Evolutionary conservation across 148 eudicot species (phyloP), one percentile per base, ranked within the genome.

Genomic region (Nyssa sinensis): DNA sequence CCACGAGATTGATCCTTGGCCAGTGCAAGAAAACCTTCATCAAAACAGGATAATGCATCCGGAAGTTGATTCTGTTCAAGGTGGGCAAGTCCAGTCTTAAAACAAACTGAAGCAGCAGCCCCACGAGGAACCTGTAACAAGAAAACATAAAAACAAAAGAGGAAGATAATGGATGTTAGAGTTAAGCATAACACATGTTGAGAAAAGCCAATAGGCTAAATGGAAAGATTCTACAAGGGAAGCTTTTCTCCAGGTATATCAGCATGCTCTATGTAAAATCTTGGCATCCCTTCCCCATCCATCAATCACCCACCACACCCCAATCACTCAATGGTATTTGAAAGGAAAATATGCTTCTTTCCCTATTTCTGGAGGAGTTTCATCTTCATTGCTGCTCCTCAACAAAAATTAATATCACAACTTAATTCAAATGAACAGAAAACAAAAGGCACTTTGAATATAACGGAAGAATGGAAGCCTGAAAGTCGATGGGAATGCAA

Each of bases 1-100:
- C 96, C 96, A 57, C 93, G 93, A 17, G 98, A 95, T 28, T 89
- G 93, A 80, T 92, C 98, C 86, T 95, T 95, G 73, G 98, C 98
- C 76, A 95, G 80, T 51, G 98, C 98, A 75, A 95, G 84, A 81
- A 95, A 95, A 81, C 90, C 92, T 93, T 95, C 98, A 84, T 95
- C 94, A 77, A 92, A 95, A 73, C 98, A 95, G 51, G 98, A 95
- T 77, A 95, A 82, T 59, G 97, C 98, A 88, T 95, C 97, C 67
- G 98, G 86, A 70, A 95, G 91, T 79, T 95, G 96, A 84, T 95
- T 95, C 80, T 86, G 97, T 88, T 95, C 98, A 62, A 95, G 89
- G 78, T 92, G 98, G 73, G 84, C 94, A 61, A 95, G 91, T 69
- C 97, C 97, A 70, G 88, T 89, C 87, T 92, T 95, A 62, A 95